Evolutionary conservation across 306 rosid species (phyloP).

Genomic region (Cucumis cinereus): DNA sequence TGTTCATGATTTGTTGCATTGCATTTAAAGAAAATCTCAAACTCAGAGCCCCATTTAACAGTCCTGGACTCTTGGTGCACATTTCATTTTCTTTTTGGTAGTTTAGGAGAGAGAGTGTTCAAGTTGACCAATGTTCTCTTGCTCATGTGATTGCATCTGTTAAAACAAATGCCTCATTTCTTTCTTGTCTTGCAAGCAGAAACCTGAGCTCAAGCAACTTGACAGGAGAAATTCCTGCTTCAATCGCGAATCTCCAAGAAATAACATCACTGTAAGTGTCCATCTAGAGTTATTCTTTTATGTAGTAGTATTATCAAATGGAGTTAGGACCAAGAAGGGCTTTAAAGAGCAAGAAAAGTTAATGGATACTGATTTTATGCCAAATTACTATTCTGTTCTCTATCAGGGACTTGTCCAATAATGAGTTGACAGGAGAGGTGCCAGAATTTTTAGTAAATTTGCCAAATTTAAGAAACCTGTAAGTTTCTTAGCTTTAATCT

Average conservation of each 20-base stretch:
- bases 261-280: slow-evolving; percentile 34
- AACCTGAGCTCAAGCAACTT: slow-evolving; percentile 37
- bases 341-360: background rate
- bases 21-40: background rate
- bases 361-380: background rate
- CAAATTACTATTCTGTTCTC: background rate
- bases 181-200: slow-evolving; percentile 20
- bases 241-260: slow-evolving; percentile 24
- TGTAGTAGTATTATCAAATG: background rate
- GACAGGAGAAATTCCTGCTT: slow-evolving; percentile 22
- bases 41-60: background rate
- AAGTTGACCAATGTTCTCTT: background rate
- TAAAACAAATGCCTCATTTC: background rate
- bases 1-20: background rate
- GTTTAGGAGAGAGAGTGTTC: background rate
- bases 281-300: background rate
- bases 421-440: slow-evolving; percentile 24
- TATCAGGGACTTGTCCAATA: slow-evolving; percentile 34
- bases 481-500: slow-evolving; percentile 2
- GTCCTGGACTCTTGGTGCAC: background rate
- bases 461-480: slow-evolving; percentile 18
- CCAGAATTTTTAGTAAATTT: slow-evolving; percentile 20
- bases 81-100: background rate
- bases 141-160: background rate
- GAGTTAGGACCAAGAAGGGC: background rate